phyloP scores from a whole-genome alignment of 345 rosid genomes.

The Anacardium occidentale region DNA sequence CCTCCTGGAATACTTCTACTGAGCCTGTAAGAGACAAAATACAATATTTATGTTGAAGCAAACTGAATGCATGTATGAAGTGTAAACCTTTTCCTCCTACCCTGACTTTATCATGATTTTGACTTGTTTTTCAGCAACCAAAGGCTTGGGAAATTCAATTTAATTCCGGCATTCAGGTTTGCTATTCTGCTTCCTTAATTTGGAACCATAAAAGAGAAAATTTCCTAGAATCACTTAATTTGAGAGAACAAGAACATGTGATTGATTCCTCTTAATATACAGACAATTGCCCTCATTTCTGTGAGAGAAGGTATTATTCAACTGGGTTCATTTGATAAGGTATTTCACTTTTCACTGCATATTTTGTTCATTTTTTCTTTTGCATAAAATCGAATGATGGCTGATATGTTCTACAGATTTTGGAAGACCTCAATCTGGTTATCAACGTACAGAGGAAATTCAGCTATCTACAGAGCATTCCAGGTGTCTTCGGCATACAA shows the following conservation, averaged over 20 bases:
- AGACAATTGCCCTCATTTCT: conserved; percentile 72
- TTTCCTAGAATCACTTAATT: background rate
- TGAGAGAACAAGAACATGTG: background rate
- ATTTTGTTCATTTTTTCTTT: background rate
- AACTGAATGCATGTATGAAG: background rate
- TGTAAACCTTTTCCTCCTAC: background rate
- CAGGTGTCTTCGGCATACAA: conserved; percentile 59
- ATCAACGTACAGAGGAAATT: conserved; percentile 62
- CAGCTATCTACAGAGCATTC: conserved; percentile 67
- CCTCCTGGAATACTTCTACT: conserved; percentile 51
- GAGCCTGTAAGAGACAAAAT: conserved; percentile 55
- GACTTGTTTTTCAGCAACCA: conserved; percentile 47
- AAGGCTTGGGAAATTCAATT: conserved; percentile 71
- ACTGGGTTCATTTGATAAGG: conserved; percentile 71
- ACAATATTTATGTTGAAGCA: background rate
- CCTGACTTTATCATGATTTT: conserved; percentile 5
- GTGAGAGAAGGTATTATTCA: conserved; percentile 76
- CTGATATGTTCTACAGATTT: conserved; percentile 31
- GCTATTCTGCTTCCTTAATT: conserved; percentile 1
- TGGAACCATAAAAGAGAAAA: background rate
- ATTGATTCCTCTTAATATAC: conserved; percentile 24
- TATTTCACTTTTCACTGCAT: conserved; percentile 9
- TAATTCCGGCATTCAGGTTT: conserved; percentile 71
- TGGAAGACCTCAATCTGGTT: conserved; percentile 65
- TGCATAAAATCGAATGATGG: background rate